Evolutionary conservation across 169 alveolate genomes (phyloP).

Genomic region (Eimeria necatrix): DNA sequence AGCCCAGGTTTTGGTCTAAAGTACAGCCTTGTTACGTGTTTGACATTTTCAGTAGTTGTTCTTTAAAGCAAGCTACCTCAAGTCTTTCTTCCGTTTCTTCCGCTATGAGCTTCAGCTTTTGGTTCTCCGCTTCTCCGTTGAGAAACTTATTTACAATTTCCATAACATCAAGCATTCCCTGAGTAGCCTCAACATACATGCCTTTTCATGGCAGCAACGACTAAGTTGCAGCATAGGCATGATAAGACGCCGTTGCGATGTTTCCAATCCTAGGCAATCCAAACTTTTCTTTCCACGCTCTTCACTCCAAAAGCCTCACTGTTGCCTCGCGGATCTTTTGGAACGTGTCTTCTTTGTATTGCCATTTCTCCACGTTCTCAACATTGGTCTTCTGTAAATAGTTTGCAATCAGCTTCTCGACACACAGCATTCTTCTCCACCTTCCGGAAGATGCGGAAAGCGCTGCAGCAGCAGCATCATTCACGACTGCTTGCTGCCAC

Average conservation of each 20-base stretch:
- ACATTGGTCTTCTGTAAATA: slow-evolving; percentile 81
- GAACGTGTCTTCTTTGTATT: slow-evolving; percentile 80
- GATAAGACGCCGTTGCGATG: too few relatives aligned
- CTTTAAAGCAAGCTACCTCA: slow-evolving; percentile 33
- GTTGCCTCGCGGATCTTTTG: slow-evolving; percentile 83
- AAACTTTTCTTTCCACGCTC: too few relatives aligned
- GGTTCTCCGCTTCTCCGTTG: slow-evolving; percentile 78
- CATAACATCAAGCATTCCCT: slow-evolving; percentile 83
- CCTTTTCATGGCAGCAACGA: background rate
- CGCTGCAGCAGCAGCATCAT: slow-evolving; percentile 82
- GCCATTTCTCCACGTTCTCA: slow-evolving; percentile 82
- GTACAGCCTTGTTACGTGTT: background rate
- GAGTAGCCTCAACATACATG: background rate
- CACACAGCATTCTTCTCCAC: slow-evolving; percentile 79
- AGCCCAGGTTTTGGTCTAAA: too few relatives aligned
- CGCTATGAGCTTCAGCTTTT: slow-evolving; percentile 74
- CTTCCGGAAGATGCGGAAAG: slow-evolving; percentile 82
- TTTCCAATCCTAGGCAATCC: too few relatives aligned
- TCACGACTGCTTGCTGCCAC: slow-evolving; percentile 72
- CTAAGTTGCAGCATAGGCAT: background rate
- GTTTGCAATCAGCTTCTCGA: slow-evolving; percentile 81
- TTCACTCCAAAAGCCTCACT: background rate
- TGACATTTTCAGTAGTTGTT: background rate
- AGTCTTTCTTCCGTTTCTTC: slow-evolving; percentile 76
- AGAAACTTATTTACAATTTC: slow-evolving; percentile 81